These are phyloP conservation scores for Leptomonas seymouri DNA, from an alignment of 208 protist species.

Conservation along the genomic window DNA sequence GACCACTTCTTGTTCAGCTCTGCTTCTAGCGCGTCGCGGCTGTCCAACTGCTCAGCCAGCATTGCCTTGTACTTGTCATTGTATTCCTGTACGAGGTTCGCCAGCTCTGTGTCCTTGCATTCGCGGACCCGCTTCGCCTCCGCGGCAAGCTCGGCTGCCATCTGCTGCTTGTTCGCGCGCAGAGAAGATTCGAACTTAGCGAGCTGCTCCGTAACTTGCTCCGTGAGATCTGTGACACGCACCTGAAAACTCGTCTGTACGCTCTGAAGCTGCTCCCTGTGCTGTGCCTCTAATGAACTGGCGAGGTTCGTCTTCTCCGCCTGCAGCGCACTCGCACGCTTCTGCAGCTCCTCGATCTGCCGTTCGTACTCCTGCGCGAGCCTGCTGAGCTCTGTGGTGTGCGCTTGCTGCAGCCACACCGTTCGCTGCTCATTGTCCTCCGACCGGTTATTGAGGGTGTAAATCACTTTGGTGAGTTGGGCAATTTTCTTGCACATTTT, in stretches of 20 bases:
- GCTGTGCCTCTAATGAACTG: constrained; percentile 27
- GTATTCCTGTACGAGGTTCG: constrained; percentile 86
- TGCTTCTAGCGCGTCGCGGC: constrained; percentile 69
- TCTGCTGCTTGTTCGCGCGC: constrained; percentile 28
- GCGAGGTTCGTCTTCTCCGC: constrained; percentile 31
- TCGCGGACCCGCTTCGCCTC: constrained; percentile 44
- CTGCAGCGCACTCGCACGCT: constrained; percentile 25
- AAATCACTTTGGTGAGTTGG: constrained; percentile 97
- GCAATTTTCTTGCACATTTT: constrained; percentile 98
- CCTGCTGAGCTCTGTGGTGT: constrained; percentile 86
- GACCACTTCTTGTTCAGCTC: constrained; percentile 51
- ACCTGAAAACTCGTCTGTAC: constrained; percentile 46
- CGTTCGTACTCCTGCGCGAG: constrained; percentile 77
- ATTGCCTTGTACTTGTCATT: constrained; percentile 94
- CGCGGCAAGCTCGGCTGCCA: constrained; percentile 29
- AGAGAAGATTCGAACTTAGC: constrained; percentile 45
- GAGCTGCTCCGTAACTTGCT: constrained; percentile 45
- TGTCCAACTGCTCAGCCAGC: constrained; percentile 90
- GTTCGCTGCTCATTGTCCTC: constrained; percentile 94
- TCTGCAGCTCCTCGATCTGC: constrained; percentile 45
- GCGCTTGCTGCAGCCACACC: constrained; percentile 57
- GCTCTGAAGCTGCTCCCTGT: constrained; percentile 37
- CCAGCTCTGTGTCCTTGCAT: constrained; percentile 72
- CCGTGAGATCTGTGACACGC: constrained; percentile 33
- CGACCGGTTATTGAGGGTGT: constrained; percentile 95